Evolutionary conservation across 306 rosid genomes (phyloP), one percentile per base, ranked within the genome.

Genomic region (Vigna reflexopilosa): DNA sequence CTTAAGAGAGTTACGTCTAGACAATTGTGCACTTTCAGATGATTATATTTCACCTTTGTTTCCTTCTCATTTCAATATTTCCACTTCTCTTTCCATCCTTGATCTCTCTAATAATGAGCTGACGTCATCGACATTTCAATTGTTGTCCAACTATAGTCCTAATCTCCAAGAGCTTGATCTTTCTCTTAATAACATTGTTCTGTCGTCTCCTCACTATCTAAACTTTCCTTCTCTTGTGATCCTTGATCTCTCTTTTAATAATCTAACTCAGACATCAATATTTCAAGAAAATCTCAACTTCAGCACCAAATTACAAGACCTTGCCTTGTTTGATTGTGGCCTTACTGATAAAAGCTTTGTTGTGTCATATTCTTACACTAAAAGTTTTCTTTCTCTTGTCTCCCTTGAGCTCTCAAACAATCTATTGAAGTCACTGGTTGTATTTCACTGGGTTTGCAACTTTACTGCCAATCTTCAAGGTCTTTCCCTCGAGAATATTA

Each of bases 81-180:
- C 67, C 55, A 38, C 57, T 22, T 40, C 78, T 9, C 84, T 66
- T 32, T 4, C 65, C 14, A 45, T 45, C 42, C 75, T 80, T 55
- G 70, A 55, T 73, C 55, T 80, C 9, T 73, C 64, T 3, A 0
- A 0, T 1, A 76, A 65, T 51, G 38, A 34, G 44, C 8, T 65
- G 16, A 76, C 73, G 0, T 65, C 73, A 10, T 51, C 54, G 3
- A 7, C 65, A 3, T 22, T 76, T 48, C 72, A 34, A 4, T 4
- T 51, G 34, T 45, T 74, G 70, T 50, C 1, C 40, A 76, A 76
- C 40, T 34, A 17, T 9, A 58, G 48, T 19, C 19, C 0, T 47
- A 24, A 58, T 26, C 45, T 74, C 45, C 47, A 17, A 10, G 32
- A 74, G 13, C 70, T 74, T 4, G 7, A 48, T 17, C 62, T 48